Base-by-base conservation (phyloP, 768 basidiomycete species). In the Roridomyces roridus region DNA sequence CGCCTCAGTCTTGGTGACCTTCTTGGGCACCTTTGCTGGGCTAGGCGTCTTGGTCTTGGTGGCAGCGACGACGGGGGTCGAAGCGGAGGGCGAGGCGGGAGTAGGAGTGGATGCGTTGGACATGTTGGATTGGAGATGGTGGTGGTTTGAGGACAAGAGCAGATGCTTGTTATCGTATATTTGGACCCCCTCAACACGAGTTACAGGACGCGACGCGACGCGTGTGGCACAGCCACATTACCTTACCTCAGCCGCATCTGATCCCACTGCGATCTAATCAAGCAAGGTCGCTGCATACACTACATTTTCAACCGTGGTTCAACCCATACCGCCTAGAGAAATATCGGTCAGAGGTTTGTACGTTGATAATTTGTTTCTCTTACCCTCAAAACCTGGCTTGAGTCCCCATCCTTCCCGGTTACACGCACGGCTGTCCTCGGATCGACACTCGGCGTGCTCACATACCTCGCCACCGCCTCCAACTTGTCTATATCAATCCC, bases 391-490 rank as follows among this genome's bases (percentile, higher is more conserved):
- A 55, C 36, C n/a, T 79, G 60, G 36, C 66, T 74, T 62, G 87
- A 87, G 46, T 84, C 79, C 2, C 88, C 89, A 17, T 84, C 78
- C 54, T 82, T 77, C n/a, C 76, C 78, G 20, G 76, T 72, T 5
- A 51, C 39, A 1, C 51, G 55, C 25, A 77, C 73, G 18, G 76
- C 74, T 11, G 79, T 77, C 3, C 71, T 74, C 49, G 76, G 73
- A 43, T 81, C 77, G 6, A 89, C 74, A 67, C 85, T 89, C 14
- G 90, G 88, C 43, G 81, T 85, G 64, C 77, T 91, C 66, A 93
- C 80, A 67, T 79, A 78, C 52, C 76, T 74, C 25, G 81, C 75
- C 18, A 94, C 64, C 18, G 69, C 76, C 45, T 83, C 78, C 29
- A 93, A 59, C 56, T 77, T 80, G 20, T 69, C 72, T 0, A 74